Base-by-base conservation (phyloP, 83 land plant genomes). In the Picea engelmannii region DNA sequence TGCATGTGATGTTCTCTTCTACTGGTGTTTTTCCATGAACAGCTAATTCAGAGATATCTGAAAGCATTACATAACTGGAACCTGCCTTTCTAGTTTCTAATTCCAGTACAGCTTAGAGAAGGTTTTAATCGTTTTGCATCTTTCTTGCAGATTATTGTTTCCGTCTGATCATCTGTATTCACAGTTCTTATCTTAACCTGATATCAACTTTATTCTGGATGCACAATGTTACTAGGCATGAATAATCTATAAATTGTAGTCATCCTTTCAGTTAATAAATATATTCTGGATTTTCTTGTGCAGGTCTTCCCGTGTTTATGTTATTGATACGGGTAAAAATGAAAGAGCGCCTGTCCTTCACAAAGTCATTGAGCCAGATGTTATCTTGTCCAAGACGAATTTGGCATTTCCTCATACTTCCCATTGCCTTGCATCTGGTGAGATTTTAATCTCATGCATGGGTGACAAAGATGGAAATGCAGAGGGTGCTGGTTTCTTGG, bases 401-500 rank as follows among this genome's bases (percentile, higher is more conserved):
- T 68, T 89, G 81, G 89, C 90, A 13, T 89, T 84, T 69, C 90
- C 90, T 27, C 90, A 89, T 64, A 87, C 90, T 24, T 76, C 90
- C 20, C 90, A 89, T 67, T 89, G 90, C 82, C 85, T 89, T 61
- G 90, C 90, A 52, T 79, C 77, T 81, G 90, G 90, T 10, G 90
- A 84, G 44, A 75, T 89, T 62, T 64, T 87, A 79, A 84, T 89
- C 21, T 89, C 90, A 31, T 89, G 90, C 81, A 82, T 89, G 80
- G 90, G 90, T 18, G 90, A 89, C 76, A 89, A 84, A 81, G 82
- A 89, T 62, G 90, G 90, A 7, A 76, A 83, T 83, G 86, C 90
- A 17, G 76, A 87, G 62, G 90, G 90, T 60, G 82, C 90, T 3
- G 90, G 90, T 63, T 86, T 89, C 79, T 80, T 89, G 78, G 84